Conservation (phyloP, 352 stramenopile genomes). For the Globisporangium spinosum region DNA sequence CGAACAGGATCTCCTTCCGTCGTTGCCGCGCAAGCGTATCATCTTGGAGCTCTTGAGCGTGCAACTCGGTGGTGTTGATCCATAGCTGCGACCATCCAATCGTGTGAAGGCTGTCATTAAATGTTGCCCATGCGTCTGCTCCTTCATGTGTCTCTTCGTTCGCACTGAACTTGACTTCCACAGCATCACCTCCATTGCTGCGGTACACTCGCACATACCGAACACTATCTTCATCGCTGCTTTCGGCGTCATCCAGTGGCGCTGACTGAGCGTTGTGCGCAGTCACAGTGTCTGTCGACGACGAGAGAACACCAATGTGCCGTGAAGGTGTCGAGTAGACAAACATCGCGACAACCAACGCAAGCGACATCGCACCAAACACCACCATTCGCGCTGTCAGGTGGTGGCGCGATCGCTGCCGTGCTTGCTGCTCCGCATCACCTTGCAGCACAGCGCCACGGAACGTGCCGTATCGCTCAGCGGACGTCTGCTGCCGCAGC, state of each 20-base stretch:
- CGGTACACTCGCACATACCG: slow-evolving; percentile 15
- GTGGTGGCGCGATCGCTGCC: not conserved
- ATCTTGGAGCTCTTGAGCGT: slow-evolving; percentile 22
- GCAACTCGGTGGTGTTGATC: slow-evolving; percentile 34
- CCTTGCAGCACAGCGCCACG: not conserved
- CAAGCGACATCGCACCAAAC: slow-evolving; percentile 10
- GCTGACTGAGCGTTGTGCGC: not conserved
- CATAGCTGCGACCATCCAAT: slow-evolving; percentile 59
- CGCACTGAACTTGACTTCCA: slow-evolving; percentile 11
- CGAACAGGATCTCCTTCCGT: slow-evolving; percentile 40
- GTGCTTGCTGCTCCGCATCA: not conserved
- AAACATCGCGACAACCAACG: slow-evolving; percentile 7
- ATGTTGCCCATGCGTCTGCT: slow-evolving; percentile 36
- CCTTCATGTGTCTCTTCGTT: not conserved
- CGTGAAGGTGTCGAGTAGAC: not conserved
- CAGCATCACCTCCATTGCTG: not conserved
- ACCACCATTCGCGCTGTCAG: not conserved
- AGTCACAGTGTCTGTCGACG: not conserved
- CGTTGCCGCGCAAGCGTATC: slow-evolving; percentile 3
- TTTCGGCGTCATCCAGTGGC: not conserved
- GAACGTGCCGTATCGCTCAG: slow-evolving; percentile 11
- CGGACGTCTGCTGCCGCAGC: not conserved
- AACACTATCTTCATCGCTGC: not conserved
- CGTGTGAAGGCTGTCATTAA: slow-evolving; percentile 47
- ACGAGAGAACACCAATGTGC: not conserved